Evolutionary conservation across 2,329 filamentous ascomycete genomes (phyloP).

Genomic region (Dothidotthia symphoricarpi): DNA sequence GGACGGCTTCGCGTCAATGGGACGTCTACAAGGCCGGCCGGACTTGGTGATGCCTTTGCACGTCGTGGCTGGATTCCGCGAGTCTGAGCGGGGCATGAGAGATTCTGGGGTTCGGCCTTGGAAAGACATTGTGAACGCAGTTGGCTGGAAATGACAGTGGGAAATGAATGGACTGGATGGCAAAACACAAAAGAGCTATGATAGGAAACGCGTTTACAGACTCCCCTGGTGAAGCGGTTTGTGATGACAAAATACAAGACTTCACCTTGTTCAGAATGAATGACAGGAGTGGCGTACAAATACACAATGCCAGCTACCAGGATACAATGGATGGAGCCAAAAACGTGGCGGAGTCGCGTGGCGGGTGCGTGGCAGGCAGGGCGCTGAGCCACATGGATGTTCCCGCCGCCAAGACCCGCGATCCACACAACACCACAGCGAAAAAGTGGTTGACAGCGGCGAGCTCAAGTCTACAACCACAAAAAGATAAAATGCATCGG

Average conservation of each 20-base stretch:
- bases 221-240: too few relatives aligned
- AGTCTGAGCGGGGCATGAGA: conserved; percentile 74
- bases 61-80: conserved; percentile 76
- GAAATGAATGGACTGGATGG: not conserved
- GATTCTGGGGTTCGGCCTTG: conserved; percentile 69
- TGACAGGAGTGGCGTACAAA: too few relatives aligned
- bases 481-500: conserved; percentile 18
- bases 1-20: conserved; percentile 55
- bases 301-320: too few relatives aligned
- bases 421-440: not conserved
- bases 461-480: too few relatives aligned
- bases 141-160: not conserved
- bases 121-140: conserved; percentile 26
- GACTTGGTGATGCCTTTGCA: conserved; percentile 82
- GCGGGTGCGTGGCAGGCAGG: conserved; percentile 17
- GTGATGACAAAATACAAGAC: too few relatives aligned
- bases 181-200: too few relatives aligned
- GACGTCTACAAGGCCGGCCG: conserved; percentile 79
- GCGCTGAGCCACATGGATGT: not conserved
- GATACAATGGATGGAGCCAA: not conserved
- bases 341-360: conserved; percentile 7
- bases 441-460: too few relatives aligned
- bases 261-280: too few relatives aligned
- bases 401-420: too few relatives aligned
- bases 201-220: too few relatives aligned